Conservation (phyloP, 225 moss, liverwort and hornwort genomes). For the Bryoerythrophyllum caledonicum region DNA sequence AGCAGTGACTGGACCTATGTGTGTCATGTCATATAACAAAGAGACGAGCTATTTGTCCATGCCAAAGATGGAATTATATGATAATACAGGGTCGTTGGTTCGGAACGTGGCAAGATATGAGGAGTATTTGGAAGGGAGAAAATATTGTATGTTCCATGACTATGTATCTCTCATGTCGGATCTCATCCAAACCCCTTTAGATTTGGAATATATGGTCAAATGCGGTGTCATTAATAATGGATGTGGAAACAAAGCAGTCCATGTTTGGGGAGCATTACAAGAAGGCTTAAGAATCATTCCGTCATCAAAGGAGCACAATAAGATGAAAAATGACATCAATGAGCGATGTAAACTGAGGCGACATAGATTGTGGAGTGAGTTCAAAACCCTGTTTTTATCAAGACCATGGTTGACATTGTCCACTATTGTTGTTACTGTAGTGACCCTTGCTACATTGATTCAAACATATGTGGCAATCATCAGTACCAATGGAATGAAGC, state of each 20-base stretch:
- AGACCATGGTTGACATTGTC: neutral
- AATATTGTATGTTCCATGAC: neutral
- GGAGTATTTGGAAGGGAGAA: rapidly evolving
- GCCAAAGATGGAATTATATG: rapidly evolving
- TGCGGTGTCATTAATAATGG: neutral
- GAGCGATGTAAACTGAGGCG: neutral
- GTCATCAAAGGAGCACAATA: neutral
- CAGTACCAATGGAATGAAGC: neutral
- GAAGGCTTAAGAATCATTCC: rapidly evolving
- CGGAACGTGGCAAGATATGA: neutral
- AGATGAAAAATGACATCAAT: neutral
- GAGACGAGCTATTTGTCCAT: neutral
- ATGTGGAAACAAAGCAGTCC: neutral
- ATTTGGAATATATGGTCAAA: neutral
- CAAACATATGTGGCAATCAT: constrained; percentile 1
- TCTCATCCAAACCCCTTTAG: neutral
- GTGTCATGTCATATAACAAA: neutral
- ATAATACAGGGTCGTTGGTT: rapidly evolving
- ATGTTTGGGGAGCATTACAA: neutral
- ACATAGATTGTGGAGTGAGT: neutral
- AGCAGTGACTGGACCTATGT: neutral
- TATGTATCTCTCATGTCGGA: neutral
- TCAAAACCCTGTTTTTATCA: neutral
- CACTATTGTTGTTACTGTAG: neutral
- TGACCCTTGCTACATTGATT: neutral